These are phyloP conservation scores for Chlamydomonas incerta DNA, from an alignment of 139 green algal species.

Conservation along the genomic window DNA sequence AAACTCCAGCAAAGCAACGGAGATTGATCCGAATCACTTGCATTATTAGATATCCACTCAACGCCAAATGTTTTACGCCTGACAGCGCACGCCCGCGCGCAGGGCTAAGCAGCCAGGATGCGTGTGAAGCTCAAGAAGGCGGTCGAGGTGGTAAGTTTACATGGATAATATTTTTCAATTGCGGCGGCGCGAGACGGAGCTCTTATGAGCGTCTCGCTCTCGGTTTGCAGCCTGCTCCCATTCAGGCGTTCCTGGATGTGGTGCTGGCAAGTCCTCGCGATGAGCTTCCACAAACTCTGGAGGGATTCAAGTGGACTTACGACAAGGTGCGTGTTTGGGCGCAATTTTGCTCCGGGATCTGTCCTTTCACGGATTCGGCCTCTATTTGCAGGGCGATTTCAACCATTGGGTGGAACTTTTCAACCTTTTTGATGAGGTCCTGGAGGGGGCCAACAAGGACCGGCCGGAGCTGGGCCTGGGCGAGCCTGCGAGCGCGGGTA, in stretches of 20 bases:
- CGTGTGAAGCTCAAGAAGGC: conserved; percentile 54
- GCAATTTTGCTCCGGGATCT: conserved; percentile 17
- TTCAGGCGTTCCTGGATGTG: conserved; percentile 67
- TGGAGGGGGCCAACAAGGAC: conserved; percentile 74
- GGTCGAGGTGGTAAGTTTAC: conserved; percentile 45
- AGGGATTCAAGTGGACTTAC: conserved; percentile 81
- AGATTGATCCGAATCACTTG: too few relatives aligned
- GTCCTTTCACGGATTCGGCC: background rate
- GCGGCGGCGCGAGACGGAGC: too few relatives aligned
- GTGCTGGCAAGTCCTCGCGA: conserved; percentile 53
- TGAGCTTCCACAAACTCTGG: conserved; percentile 60
- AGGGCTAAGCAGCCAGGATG: conserved; percentile 24
- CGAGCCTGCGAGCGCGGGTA: background rate
- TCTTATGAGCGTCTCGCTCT: background rate
- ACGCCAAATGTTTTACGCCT: background rate
- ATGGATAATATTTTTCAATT: background rate
- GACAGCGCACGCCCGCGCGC: background rate
- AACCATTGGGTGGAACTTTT: conserved; percentile 90
- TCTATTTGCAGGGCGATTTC: conserved; percentile 85
- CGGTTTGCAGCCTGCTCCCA: conserved; percentile 64
- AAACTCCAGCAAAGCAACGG: too few relatives aligned
- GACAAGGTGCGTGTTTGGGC: conserved; percentile 73
- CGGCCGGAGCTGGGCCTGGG: conserved; percentile 67
- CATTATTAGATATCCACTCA: too few relatives aligned
- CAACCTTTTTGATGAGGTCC: conserved; percentile 88